Conservation (phyloP, 176 grass and related monocot species). For the Echinochloa phyllopogon region DNA sequence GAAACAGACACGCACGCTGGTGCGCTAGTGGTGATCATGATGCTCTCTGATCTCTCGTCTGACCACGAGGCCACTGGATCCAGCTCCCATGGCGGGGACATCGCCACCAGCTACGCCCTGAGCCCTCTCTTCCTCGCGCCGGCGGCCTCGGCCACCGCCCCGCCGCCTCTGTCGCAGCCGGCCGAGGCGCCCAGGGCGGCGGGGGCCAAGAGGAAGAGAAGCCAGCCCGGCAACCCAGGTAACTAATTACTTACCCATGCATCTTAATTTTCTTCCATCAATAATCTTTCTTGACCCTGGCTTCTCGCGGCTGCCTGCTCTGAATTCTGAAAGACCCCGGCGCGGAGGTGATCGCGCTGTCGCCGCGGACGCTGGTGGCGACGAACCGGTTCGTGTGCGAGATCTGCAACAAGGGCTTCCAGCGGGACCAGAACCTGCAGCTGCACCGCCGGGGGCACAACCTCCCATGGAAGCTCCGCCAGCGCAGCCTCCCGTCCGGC, state of each 20-base stretch:
- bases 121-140: conserved; percentile 46
- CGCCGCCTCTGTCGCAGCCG: background rate
- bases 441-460: conserved; percentile 96
- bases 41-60: conserved; percentile 63
- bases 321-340: conserved; percentile 59
- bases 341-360: conserved; percentile 92
- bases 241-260: background rate
- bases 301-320: background rate
- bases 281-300: background rate
- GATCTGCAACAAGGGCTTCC: conserved; percentile 97
- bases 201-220: conserved; percentile 85
- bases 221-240: conserved; percentile 93
- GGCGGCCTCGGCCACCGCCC: background rate
- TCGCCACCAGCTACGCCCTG: conserved; percentile 55
- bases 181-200: conserved; percentile 43
- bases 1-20: background rate
- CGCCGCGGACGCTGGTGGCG: conserved; percentile 85
- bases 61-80: conserved; percentile 65
- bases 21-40: background rate
- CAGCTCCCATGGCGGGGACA: conserved; percentile 53
- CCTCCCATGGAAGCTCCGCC: conserved; percentile 98
- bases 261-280: background rate
- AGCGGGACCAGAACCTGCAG: conserved; percentile 96
- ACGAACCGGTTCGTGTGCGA: conserved; percentile 94
- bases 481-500: conserved; percentile 37